Conservation (phyloP, 2,329 filamentous ascomycete species). For the Rhytidhysteron rufulum region DNA sequence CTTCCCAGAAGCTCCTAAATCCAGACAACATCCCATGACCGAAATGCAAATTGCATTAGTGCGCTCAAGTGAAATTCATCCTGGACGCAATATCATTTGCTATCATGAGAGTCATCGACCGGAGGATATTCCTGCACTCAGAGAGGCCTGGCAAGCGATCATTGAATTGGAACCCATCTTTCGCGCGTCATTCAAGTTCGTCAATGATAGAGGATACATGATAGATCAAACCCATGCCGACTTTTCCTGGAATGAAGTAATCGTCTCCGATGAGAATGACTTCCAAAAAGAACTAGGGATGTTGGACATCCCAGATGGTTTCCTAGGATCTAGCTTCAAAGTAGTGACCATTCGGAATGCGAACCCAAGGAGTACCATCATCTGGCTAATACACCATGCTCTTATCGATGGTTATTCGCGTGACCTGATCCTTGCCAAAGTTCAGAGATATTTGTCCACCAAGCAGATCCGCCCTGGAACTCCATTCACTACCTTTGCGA, state of each 20-base stretch:
- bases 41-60: conserved; percentile 23
- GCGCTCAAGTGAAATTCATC: conserved; percentile 11
- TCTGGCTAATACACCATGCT: conserved; percentile 32
- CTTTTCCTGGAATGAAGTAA: conserved; percentile 8
- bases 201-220: conserved; percentile 3
- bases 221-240: too few species aligned
- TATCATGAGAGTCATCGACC: conserved; percentile 14
- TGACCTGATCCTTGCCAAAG: conserved; percentile 14
- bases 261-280: conserved; percentile 4
- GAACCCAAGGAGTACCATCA: conserved; percentile 12
- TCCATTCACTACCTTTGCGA: conserved; percentile 6
- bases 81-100: conserved; percentile 18
- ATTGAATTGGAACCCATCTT: conserved; percentile 23
- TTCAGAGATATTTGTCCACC: conserved; percentile 12
- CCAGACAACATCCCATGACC: conserved; percentile 6
- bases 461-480: conserved; percentile 5
- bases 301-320: conserved; percentile 4
- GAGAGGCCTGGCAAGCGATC: conserved; percentile 22
- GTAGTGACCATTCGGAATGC: conserved; percentile 1
- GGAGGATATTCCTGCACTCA: conserved; percentile 13
- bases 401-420: conserved; percentile 31
- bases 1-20: neutral
- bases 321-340: conserved; percentile 6
- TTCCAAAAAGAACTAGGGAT: conserved; percentile 2
- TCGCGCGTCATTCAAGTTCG: conserved; percentile 9